Evolutionary conservation across 2,329 filamentous ascomycete species (phyloP).

Genomic region (Westerdykella aurantiaca): DNA sequence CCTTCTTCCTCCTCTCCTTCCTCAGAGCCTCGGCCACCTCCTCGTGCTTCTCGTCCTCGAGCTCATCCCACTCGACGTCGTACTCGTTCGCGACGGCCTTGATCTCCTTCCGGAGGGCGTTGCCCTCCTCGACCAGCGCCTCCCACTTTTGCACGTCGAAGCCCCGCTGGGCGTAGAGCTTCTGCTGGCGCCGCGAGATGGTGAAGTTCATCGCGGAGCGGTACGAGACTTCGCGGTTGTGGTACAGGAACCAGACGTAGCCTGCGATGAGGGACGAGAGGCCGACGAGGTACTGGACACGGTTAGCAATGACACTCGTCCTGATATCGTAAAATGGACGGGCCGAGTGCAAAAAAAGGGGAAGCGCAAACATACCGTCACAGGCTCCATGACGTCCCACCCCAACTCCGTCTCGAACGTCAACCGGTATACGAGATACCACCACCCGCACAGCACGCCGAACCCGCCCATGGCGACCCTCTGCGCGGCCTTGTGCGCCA

Average conservation of each 20-base stretch:
- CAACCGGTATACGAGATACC: constrained; percentile 68
- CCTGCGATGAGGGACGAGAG: constrained; percentile 80
- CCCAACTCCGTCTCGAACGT: constrained; percentile 69
- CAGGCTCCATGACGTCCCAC: constrained; percentile 87
- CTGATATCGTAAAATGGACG: constrained; percentile 1
- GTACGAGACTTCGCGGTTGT: constrained; percentile 85
- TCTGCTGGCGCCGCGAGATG: constrained; percentile 68
- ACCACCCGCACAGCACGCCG: constrained; percentile 67
- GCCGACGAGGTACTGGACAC: constrained; percentile 65
- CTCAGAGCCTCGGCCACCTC: constrained; percentile 49
- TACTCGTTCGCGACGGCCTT: constrained; percentile 77
- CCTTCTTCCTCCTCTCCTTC: constrained; percentile 41
- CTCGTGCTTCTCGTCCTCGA: constrained; percentile 63
- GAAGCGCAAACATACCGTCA: constrained; percentile 52
- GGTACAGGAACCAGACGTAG: constrained; percentile 90
- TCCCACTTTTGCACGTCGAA: constrained; percentile 78
- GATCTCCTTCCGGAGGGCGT: constrained; percentile 70
- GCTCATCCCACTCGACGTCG: constrained; percentile 84
- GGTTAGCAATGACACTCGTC: neutral
- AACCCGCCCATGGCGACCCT: constrained; percentile 76
- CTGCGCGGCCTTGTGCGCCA: constrained; percentile 73
- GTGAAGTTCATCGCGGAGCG: constrained; percentile 82
- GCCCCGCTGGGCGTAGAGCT: constrained; percentile 67
- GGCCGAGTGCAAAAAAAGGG: neutral
- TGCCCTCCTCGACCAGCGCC: constrained; percentile 70